Base-by-base conservation (phyloP, 495 filamentous ascomycete genomes). In the Tuber magnatum region DNA sequence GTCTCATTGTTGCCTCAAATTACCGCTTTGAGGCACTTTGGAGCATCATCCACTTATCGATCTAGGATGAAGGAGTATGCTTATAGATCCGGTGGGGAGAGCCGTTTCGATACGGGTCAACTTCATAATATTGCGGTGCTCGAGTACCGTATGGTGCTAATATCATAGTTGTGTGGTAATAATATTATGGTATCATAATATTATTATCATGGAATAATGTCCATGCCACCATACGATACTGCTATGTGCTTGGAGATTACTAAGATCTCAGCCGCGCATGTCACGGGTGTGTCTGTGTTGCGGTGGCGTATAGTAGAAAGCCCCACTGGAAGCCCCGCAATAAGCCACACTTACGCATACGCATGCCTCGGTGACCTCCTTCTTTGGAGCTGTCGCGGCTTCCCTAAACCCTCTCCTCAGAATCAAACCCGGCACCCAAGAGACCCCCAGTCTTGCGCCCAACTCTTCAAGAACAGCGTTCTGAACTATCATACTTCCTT, bases 301-400 rank as follows among this genome's bases (percentile, higher is more conserved):
- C n/a, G n/a, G n/a, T n/a, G n/a, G n/a, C n/a, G n/a, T n/a, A n/a
- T n/a, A n/a, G n/a, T 18, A 7, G 32, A 20, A 35, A 28, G 56
- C 44, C 39, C 32, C 22, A 42, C 38, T 39, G 28, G 56, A n/a
- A 69, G 77, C 77, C 77, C 77, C 76, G 77, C 77, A 79, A 72
- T 46, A 72, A 79, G 77, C 77, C 77, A 79, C 77, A 79, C 35
- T 35, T 68, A 24, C 71, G 14, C 41, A 41, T 42, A 51, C 35
- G 43, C 41, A 10, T 43, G 9, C 46, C 69, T 51, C 42, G 43
- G 7, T 24, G 69, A 14, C 44, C 73, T 68, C 69, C 65, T 42
- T 16, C 39, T 32, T 40, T 28, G 8, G 51, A 70, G 24, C 38
- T n/a, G 40, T 70, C 42, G 38, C 38, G 40, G 38, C 24, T 70